Base-by-base conservation (phyloP, 1,284 basidiomycete species). In the Butyriboletus appendiculatus region DNA sequence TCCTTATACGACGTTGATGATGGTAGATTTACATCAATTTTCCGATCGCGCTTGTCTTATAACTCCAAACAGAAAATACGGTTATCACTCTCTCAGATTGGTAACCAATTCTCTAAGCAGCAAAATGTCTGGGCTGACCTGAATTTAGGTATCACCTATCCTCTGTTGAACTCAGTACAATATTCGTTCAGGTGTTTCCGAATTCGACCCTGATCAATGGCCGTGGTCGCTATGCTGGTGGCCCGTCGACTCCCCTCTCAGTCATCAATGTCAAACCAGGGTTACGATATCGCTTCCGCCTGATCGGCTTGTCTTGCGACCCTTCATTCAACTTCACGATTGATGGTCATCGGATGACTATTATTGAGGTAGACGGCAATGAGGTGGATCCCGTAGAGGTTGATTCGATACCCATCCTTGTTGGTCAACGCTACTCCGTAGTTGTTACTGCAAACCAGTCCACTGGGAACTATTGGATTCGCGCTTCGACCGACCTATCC, bases 191-290 rank as follows among this genome's bases (percentile, higher is more conserved):
- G 5, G 55, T 65, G 4, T 2, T 63, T 5, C 68, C 77, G 2
- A 65, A 78, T 48, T 70, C 73, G 0, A 74, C 73, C 0, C 57
- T 82, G 22, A 76, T 84, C 61, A 83, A 85, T 50, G 82, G 82
- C 1, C 59, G 55, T 12, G 77, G 79, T 7, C 70, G 75, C 32
- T 83, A 69, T 48, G 1, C 57, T 15, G 66, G 64, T 15, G 75
- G 74, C 3, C 68, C 74, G 20, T 16, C 57, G 8, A 39, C 49
- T 26, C 59, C 67, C 3, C 61, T 79, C 8, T 45, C 76, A 1
- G 66, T 79, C 6, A 58, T 76, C 34, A 61, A 55, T 40, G 71
- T 74, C 26, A 22, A 45, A 14, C 45, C 33, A 1, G 65, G 67
- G 6, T 53, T 58, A 24, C 59, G 67, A 5, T 72, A 72, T 44